Conservation (phyloP, 2,329 filamentous ascomycete species). For the Aureobasidium sp. region DNA sequence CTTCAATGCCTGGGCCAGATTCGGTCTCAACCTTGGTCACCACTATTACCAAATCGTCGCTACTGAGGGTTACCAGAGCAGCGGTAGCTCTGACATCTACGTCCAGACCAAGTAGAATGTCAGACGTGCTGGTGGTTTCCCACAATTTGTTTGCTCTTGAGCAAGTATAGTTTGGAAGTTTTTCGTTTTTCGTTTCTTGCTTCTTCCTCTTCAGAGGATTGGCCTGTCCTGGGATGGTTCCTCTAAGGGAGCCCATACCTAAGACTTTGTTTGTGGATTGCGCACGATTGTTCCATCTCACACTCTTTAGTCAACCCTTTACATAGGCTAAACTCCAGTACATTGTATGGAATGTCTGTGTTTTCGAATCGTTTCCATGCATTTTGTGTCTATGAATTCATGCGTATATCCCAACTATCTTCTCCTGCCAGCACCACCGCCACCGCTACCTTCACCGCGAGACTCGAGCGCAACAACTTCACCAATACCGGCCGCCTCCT, state of each 20-base stretch:
- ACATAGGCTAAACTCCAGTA: background rate
- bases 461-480: constrained; percentile 87
- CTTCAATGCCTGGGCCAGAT: constrained; percentile 45
- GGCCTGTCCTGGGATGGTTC: background rate
- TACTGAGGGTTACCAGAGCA: constrained; percentile 37
- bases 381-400: background rate
- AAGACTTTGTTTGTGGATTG: background rate
- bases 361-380: background rate
- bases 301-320: background rate
- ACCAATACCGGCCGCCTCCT: constrained; percentile 88
- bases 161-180: background rate
- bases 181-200: background rate
- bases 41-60: constrained; percentile 47
- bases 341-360: background rate
- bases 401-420: background rate
- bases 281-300: background rate
- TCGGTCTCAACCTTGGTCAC: constrained; percentile 41
- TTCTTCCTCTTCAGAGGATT: too few species aligned
- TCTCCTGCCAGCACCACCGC: constrained; percentile 19
- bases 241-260: background rate
- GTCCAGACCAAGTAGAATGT: constrained; percentile 17
- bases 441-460: constrained; percentile 37
- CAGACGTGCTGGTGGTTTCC: background rate
- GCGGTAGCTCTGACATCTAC: constrained; percentile 20
- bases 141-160: background rate